Conservation (phyloP, 2,329 filamentous ascomycete species). For the Epichloe baconii region DNA sequence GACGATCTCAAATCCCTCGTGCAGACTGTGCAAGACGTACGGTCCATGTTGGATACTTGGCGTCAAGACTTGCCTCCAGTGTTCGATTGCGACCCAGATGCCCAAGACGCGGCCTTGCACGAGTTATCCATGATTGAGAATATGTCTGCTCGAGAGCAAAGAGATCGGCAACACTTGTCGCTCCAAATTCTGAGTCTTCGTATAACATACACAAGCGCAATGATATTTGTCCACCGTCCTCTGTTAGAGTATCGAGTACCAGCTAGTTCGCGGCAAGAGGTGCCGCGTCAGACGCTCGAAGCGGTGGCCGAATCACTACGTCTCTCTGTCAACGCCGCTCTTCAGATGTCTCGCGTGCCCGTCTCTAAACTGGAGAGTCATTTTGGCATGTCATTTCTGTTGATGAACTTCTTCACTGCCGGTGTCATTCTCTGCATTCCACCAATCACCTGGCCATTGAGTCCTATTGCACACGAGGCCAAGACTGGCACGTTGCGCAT, state of each 20-base stretch:
- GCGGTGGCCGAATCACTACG: slow-evolving; percentile 14
- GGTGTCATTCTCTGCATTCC: slow-evolving; percentile 17
- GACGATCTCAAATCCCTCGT: slow-evolving; percentile 9
- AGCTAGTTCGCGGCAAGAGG: slow-evolving; percentile 1
- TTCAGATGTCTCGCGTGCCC: slow-evolving; percentile 16
- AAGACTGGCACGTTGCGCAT: slow-evolving; percentile 18
- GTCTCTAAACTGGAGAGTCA: slow-evolving; percentile 15
- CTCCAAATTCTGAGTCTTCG: neutral
- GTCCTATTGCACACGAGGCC: slow-evolving; percentile 14
- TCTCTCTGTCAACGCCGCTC: slow-evolving; percentile 14
- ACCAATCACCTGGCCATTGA: slow-evolving; percentile 16
- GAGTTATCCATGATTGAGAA: neutral
- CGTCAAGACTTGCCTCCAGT: slow-evolving; percentile 1
- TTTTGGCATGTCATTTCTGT: slow-evolving; percentile 9
- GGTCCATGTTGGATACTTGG: slow-evolving; percentile 8
- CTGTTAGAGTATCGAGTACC: slow-evolving; percentile 2
- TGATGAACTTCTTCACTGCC: slow-evolving; percentile 11
- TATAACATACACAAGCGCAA: slow-evolving; percentile 1
- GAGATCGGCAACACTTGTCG: slow-evolving; percentile 1
- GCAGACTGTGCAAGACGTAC: slow-evolving; percentile 7
- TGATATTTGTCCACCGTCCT: slow-evolving; percentile 4
- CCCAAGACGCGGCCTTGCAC: neutral
- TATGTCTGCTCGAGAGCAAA: neutral
- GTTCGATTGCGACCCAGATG: slow-evolving; percentile 1
- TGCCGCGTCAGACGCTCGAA: slow-evolving; percentile 7